Percentiles rank a stretch among this genome's conserved stretches.
phyloP scores from a whole-genome alignment of 2,329 filamentous ascomycete genomes.

The Taxawa tesnikishii region DNA sequence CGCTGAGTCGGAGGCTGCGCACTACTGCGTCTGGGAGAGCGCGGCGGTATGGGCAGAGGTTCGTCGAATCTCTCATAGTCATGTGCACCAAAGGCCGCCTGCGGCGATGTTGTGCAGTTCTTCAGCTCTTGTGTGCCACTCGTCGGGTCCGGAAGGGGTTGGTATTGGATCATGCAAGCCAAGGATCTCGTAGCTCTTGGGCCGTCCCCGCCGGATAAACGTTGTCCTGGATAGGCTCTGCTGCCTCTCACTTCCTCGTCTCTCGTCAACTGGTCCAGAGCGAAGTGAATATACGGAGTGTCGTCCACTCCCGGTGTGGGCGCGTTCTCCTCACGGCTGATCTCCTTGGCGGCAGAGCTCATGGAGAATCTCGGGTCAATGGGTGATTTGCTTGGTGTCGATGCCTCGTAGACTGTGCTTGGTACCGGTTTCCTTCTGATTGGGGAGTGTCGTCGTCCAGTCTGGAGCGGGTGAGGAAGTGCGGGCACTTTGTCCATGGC shows the following conservation, averaged over 20 bases:
- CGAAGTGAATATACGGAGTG: constrained; percentile 78
- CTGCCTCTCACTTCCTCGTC: constrained; percentile 51
- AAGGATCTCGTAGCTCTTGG: no score
- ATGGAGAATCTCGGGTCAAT: constrained; percentile 6
- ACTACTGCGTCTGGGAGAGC: not conserved
- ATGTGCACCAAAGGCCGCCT: no score
- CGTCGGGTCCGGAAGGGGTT: no score
- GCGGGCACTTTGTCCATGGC: constrained; percentile 1
- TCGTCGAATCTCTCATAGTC: constrained; percentile 2
- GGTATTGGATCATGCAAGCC: no score
- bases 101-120: not conserved
- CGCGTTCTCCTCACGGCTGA: constrained; percentile 23
- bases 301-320: constrained; percentile 71
- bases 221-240: constrained; percentile 37
- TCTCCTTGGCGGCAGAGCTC: constrained; percentile 18
- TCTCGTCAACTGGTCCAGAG: constrained; percentile 73
- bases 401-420: constrained; percentile 14
- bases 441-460: constrained; percentile 4
- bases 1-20: not conserved
- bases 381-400: constrained; percentile 5
- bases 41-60: constrained; percentile 3
- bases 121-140: not conserved
- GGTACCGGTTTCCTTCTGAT: constrained; percentile 22
- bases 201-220: no score
- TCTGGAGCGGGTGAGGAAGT: constrained; percentile 7